phyloP scores from a whole-genome alignment of 2,329 filamentous ascomycete species.

The Colletotrichum abscissum region DNA sequence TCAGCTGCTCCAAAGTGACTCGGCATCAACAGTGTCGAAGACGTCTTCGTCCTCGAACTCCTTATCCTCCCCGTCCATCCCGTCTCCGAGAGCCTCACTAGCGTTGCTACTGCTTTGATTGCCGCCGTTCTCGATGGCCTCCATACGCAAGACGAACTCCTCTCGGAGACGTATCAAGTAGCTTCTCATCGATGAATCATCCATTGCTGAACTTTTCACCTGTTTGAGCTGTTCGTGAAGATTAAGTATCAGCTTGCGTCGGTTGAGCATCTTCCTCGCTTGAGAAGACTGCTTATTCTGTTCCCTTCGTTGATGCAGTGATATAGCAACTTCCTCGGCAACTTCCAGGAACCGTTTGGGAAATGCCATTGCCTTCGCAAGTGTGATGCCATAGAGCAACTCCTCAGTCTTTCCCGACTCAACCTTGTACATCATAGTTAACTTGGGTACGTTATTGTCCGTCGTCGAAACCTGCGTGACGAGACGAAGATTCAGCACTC shows the following conservation, averaged over 20 bases:
- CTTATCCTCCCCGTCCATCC: neutral
- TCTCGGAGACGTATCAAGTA: conserved; percentile 77
- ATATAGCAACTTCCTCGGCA: conserved; percentile 74
- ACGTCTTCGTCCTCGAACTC: conserved; percentile 11
- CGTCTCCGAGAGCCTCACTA: neutral
- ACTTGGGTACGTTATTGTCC: conserved; percentile 64
- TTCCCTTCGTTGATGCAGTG: conserved; percentile 68
- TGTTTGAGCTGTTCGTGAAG: conserved; percentile 79
- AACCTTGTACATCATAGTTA: conserved; percentile 92
- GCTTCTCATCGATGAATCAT: conserved; percentile 68
- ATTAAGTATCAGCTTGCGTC: conserved; percentile 78
- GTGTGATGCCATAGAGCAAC: conserved; percentile 83
- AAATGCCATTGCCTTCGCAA: conserved; percentile 81
- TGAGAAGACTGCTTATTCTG: conserved; percentile 69
- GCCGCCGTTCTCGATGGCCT: conserved; percentile 62
- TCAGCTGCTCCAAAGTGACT: conserved; percentile 1
- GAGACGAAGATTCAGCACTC: conserved; percentile 87
- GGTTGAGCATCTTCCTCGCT: conserved; percentile 68
- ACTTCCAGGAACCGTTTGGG: conserved; percentile 74
- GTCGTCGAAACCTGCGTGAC: conserved; percentile 71
- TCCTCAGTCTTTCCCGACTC: conserved; percentile 76
- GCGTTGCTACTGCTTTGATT: neutral
- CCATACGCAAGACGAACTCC: conserved; percentile 81
- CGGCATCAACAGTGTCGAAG: conserved; percentile 1
- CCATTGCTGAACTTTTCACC: conserved; percentile 72